Conservation (phyloP, 2,329 filamentous ascomycete species). For the Colletotrichum australisinense region DNA sequence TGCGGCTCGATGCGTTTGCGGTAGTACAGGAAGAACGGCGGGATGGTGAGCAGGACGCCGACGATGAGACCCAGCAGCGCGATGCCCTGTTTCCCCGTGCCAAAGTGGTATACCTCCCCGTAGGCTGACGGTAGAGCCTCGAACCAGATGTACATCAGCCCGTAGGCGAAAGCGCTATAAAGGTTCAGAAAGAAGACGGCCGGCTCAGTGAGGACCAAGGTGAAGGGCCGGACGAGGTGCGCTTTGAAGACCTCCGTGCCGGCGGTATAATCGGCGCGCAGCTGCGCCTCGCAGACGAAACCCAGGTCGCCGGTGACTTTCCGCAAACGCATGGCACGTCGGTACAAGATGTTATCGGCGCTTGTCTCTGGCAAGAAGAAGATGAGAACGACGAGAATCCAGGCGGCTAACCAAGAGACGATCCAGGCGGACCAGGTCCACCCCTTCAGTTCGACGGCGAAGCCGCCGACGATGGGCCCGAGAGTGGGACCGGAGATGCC, state of each 20-base stretch:
- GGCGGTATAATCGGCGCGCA: conserved; percentile 31
- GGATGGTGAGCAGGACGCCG: conserved; percentile 15
- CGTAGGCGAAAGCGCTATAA: conserved; percentile 24
- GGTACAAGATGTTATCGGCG: conserved; percentile 39
- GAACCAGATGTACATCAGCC: conserved; percentile 34
- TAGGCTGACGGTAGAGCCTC: conserved; percentile 20
- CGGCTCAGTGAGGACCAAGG: conserved; percentile 19
- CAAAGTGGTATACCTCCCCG: conserved; percentile 34
- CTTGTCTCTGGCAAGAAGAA: conserved; percentile 42
- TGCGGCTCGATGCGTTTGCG: conserved; percentile 17
- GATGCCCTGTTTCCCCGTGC: background rate
- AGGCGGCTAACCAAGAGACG: conserved; percentile 33
- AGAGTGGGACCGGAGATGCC: conserved; percentile 26
- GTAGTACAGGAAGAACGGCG: conserved; percentile 29
- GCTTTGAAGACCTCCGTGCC: conserved; percentile 32
- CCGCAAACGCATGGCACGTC: conserved; percentile 36
- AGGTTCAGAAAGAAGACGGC: conserved; percentile 21
- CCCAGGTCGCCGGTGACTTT: conserved; percentile 32
- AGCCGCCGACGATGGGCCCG: conserved; percentile 31
- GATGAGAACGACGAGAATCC: conserved; percentile 35
- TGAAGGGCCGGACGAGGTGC: conserved; percentile 28
- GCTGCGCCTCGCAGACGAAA: conserved; percentile 24
- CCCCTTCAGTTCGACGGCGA: conserved; percentile 26
- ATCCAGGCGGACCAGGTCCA: conserved; percentile 42
- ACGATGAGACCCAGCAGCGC: conserved; percentile 21